Evolutionary conservation across 805 yeast genomes (phyloP).

Genomic region (Candida saitoana): DNA sequence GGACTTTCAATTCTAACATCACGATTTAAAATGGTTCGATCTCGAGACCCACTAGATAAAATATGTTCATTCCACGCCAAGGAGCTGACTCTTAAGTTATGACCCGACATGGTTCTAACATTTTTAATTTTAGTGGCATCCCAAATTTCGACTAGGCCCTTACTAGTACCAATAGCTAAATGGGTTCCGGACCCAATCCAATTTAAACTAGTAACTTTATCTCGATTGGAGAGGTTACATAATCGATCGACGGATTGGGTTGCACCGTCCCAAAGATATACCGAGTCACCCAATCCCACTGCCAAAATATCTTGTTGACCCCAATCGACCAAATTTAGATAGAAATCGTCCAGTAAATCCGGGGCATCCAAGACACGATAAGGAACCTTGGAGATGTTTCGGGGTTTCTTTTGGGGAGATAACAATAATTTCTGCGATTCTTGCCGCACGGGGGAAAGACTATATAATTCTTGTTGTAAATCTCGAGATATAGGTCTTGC

Average conservation of each 20-base stretch:
- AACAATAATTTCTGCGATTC: slow-evolving; percentile 77
- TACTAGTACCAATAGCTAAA: slow-evolving; percentile 83
- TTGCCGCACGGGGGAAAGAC: slow-evolving; percentile 81
- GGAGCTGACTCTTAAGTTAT: slow-evolving; percentile 76
- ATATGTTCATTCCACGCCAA: slow-evolving; percentile 93
- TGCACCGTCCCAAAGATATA: slow-evolving; percentile 86
- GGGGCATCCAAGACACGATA: slow-evolving; percentile 95
- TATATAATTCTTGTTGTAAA: slow-evolving; percentile 69
- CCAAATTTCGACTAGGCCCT: slow-evolving; percentile 91
- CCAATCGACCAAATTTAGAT: slow-evolving; percentile 92
- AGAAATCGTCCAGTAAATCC: slow-evolving; percentile 88
- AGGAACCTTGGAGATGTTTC: slow-evolving; percentile 82
- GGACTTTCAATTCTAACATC: slow-evolving; percentile 89
- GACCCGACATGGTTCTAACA: slow-evolving; percentile 90
- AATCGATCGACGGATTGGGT: slow-evolving; percentile 79
- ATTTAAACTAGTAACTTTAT: slow-evolving; percentile 73
- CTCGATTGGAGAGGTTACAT: slow-evolving; percentile 63
- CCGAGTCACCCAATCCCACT: slow-evolving; percentile 85
- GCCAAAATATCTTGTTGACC: slow-evolving; percentile 84
- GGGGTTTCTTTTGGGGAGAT: slow-evolving; percentile 75
- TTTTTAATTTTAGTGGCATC: slow-evolving; percentile 81
- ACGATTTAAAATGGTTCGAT: slow-evolving; percentile 76
- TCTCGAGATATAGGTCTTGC: slow-evolving; percentile 57
- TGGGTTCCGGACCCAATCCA: slow-evolving; percentile 97
- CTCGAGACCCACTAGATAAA: slow-evolving; percentile 82